phyloP scores from a whole-genome alignment of 371 early-diverging fungal species.

The Zancudomyces culisetae region DNA sequence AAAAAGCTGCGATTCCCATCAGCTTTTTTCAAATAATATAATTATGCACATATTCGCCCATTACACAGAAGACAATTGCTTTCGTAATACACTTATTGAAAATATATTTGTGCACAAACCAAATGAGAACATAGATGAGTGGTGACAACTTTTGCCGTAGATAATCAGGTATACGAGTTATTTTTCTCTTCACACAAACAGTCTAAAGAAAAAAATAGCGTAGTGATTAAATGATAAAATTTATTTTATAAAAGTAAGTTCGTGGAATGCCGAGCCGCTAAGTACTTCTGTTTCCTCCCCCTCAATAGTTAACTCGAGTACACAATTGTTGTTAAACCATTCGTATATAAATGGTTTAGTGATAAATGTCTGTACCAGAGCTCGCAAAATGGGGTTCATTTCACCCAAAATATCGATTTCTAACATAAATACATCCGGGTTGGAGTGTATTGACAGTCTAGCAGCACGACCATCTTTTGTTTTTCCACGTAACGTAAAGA shows the following conservation, averaged over 20 bases:
- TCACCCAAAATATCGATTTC: constrained; percentile 73
- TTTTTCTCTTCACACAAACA: neutral
- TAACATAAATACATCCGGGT: constrained; percentile 36
- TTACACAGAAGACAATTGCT: no score
- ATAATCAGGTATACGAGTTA: no score
- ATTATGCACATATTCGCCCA: no score
- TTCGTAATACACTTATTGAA: no score
- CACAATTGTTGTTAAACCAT: constrained; percentile 41
- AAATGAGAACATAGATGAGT: no score
- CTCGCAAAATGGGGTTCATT: constrained; percentile 71
- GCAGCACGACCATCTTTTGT: constrained; percentile 44
- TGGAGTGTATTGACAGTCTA: constrained; percentile 36
- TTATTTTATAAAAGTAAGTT: constrained; percentile 27
- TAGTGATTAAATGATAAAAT: no score
- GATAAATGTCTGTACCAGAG: constrained; percentile 74
- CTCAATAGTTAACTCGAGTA: constrained; percentile 36
- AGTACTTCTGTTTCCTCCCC: constrained; percentile 39
- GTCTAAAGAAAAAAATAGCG: neutral
- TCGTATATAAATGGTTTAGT: constrained; percentile 87
- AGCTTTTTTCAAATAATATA: no score
- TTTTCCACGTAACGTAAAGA: constrained; percentile 53
- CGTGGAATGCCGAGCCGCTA: constrained; percentile 44
- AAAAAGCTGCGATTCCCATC: no score
- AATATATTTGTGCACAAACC: no score
- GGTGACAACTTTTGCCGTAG: no score